Evolutionary conservation across 352 stramenopile species (phyloP).

Genomic region (Phytophthora meadii): DNA sequence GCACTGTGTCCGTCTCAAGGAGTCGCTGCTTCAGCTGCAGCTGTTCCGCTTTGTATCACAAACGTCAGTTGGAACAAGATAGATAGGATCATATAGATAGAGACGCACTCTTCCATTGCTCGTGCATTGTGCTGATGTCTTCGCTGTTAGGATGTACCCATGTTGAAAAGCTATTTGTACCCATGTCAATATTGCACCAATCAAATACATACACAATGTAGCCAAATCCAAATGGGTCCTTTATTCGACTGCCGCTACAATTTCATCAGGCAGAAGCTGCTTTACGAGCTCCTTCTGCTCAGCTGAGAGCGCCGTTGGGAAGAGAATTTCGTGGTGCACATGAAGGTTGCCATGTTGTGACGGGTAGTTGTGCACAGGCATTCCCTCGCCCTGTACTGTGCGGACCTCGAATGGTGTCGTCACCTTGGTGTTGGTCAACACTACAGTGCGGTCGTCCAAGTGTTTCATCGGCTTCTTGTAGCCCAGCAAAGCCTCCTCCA

Average conservation of each 20-base stretch:
- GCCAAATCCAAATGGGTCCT: too few species aligned
- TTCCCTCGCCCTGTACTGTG: slow-evolving; percentile 93
- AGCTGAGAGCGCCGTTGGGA: slow-evolving; percentile 89
- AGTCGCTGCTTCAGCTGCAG: slow-evolving; percentile 63
- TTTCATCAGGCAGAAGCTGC: slow-evolving; percentile 45
- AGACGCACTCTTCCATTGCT: slow-evolving; percentile 41
- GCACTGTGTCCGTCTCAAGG: slow-evolving; percentile 47
- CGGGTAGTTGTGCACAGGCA: slow-evolving; percentile 93
- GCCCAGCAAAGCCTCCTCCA: slow-evolving; percentile 96
- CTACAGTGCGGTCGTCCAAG: slow-evolving; percentile 94
- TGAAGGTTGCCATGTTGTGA: slow-evolving; percentile 93
- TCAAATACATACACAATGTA: too few species aligned
- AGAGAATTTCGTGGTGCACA: slow-evolving; percentile 96
- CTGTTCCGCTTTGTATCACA: slow-evolving; percentile 50
- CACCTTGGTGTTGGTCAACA: slow-evolving; percentile 82
- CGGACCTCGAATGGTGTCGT: slow-evolving; percentile 95
- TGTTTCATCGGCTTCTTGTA: slow-evolving; percentile 94
- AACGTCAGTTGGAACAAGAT: slow-evolving; percentile 8
- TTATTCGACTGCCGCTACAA: slow-evolving; percentile 30
- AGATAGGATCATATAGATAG: background rate
- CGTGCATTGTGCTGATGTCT: slow-evolving; percentile 4
- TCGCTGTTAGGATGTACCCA: slow-evolving; percentile 11
- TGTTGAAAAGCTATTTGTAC: slow-evolving; percentile 5
- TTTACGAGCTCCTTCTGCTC: slow-evolving; percentile 89
- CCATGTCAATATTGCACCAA: too few species aligned